phyloP scores from a whole-genome alignment of 495 filamentous ascomycete genomes.

The Geoglossum glabrum region DNA sequence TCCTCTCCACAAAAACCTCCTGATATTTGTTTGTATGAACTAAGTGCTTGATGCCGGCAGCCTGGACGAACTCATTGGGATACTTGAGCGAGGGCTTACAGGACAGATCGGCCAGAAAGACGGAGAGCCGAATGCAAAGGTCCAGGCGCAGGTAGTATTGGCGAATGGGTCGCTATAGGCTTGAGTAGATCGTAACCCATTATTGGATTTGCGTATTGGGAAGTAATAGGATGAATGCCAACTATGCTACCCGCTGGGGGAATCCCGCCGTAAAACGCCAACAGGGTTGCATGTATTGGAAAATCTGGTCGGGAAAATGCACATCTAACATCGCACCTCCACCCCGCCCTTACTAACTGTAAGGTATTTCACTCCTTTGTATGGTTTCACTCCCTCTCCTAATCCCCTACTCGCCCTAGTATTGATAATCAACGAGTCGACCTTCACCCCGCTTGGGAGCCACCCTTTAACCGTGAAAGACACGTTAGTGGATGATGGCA shows the following conservation, averaged over 20 bases:
- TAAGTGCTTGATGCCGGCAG: background rate
- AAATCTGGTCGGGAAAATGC: background rate
- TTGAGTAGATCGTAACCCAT: background rate
- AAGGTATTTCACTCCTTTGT: slow-evolving; percentile 96
- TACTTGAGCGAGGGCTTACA: slow-evolving; percentile 7
- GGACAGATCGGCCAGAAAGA: slow-evolving; percentile 7
- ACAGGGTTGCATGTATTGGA: background rate
- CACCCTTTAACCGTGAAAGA: slow-evolving; percentile 88
- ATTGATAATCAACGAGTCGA: slow-evolving; percentile 75
- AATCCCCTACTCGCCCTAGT: slow-evolving; percentile 68
- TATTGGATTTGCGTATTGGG: background rate
- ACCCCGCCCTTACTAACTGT: slow-evolving; percentile 74
- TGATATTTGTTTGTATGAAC: background rate
- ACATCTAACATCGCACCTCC: slow-evolving; percentile 40
- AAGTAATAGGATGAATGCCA: background rate
- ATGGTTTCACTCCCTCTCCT: slow-evolving; percentile 76
- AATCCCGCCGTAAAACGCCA: background rate
- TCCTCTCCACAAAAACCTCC: background rate
- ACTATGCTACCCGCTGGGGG: background rate
- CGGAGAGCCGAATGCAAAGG: slow-evolving; percentile 4
- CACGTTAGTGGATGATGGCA: slow-evolving; percentile 74
- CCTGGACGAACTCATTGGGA: slow-evolving; percentile 5
- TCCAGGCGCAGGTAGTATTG: slow-evolving; percentile 1
- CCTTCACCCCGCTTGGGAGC: slow-evolving; percentile 82
- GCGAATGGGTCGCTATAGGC: background rate